Conservation (phyloP, 352 stramenopile genomes). For the Phytophthora cryptogea region DNA sequence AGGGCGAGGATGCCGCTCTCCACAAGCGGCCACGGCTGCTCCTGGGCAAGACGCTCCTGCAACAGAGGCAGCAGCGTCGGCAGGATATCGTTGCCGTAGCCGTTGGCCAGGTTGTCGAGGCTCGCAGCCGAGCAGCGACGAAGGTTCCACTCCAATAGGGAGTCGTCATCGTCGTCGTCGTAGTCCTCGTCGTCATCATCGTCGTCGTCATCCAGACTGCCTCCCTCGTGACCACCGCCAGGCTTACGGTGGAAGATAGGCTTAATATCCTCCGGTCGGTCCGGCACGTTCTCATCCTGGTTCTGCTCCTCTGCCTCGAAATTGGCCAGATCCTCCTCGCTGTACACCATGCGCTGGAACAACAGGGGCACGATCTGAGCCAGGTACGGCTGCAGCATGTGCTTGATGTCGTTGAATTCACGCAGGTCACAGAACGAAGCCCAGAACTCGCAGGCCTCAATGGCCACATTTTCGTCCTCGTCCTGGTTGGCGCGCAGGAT, state of each 20-base stretch:
- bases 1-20: constrained; percentile 96
- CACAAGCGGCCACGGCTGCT: constrained; percentile 93
- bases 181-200: constrained; percentile 91
- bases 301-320: constrained; percentile 92
- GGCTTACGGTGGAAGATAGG: constrained; percentile 82
- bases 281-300: constrained; percentile 86
- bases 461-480: constrained; percentile 82
- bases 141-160: constrained; percentile 96
- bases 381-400: constrained; percentile 83
- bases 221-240: constrained; percentile 30
- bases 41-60: constrained; percentile 88
- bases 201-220: constrained; percentile 62
- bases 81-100: constrained; percentile 94
- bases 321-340: constrained; percentile 89
- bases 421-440: constrained; percentile 90
- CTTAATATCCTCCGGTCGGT: constrained; percentile 92
- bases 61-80: constrained; percentile 91
- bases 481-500: constrained; percentile 90
- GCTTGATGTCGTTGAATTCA: constrained; percentile 92
- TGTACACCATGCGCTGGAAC: constrained; percentile 96
- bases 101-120: constrained; percentile 93
- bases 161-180: constrained; percentile 92
- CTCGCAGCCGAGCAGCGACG: constrained; percentile 94
- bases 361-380: constrained; percentile 92
- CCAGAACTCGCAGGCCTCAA: constrained; percentile 93